Base-by-base conservation (phyloP, 2,329 filamentous ascomycete genomes). In the Cladosporium phlei region DNA sequence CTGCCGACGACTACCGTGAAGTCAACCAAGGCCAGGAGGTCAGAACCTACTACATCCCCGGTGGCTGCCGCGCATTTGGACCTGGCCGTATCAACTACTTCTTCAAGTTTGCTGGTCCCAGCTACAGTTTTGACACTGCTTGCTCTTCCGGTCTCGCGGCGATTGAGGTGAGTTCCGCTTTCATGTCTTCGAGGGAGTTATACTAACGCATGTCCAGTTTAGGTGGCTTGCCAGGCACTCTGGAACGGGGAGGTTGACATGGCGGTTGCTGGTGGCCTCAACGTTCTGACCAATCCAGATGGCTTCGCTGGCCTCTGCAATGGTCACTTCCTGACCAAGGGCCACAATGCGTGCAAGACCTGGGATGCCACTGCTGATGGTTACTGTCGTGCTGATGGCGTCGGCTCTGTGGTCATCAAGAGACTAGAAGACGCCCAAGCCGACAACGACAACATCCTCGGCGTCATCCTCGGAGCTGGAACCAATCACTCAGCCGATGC, bases 1-100 rank as follows among this genome's bases (percentile, higher is more conserved):
- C 61, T 4, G 57, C 48, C 37, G 57, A 69, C 39, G 67, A 69
- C 43, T 64, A 49, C 24, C 52, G 55, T 2, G 60, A 62, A 32
- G 50, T 56, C 30, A 63, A 60, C 33, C 27, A 34, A 7, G 53
- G 28, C 3, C 60, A 64, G 46, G 50, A 58, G 12, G 46, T 63
- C 37, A 47, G 46, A 16, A 61, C 57, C 4, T 59, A 62, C 39
- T 53, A 38, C 25, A 53, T 56, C 11, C 27, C 54, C 3, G 59
- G 59, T 16, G 55, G 55, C 8, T 51, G 51, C 34, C 46, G 59
- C 11, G 59, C 58, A 2, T 62, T 62, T 42, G 53, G 32, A 22
- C 58, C 59, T 5, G 61, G 57, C 16, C 53, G 55, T 2, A 50
- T 54, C 20, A 54, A 51, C 29, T 59, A 57, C 34, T 54, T 49